These are phyloP conservation scores for Starmerella potacharoeniae DNA, from an alignment of 805 yeast species.

Conservation along the genomic window DNA sequence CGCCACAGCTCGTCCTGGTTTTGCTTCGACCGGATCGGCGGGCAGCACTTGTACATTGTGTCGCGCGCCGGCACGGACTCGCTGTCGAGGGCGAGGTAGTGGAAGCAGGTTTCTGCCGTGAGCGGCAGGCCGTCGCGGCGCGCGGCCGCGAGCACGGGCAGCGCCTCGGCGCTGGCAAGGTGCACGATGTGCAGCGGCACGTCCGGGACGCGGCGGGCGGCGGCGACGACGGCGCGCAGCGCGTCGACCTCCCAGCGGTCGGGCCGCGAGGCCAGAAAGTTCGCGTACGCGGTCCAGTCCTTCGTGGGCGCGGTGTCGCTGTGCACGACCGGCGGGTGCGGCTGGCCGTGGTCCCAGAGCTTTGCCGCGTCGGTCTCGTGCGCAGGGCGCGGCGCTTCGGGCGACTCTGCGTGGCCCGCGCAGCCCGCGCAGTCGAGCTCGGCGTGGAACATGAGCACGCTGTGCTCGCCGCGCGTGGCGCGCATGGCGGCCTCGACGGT, in stretches of 20 bases:
- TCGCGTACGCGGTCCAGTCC: slow-evolving; percentile 40
- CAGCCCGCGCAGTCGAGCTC: slow-evolving; percentile 47
- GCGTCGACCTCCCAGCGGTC: slow-evolving; percentile 81
- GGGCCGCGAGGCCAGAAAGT: slow-evolving; percentile 81
- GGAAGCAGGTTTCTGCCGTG: slow-evolving; percentile 90
- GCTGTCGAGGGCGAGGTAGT: slow-evolving; percentile 65
- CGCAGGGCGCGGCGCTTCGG: no score
- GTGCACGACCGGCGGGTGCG: slow-evolving; percentile 11
- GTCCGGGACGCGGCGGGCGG: slow-evolving; percentile 37
- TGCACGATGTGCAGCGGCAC: slow-evolving; percentile 72
- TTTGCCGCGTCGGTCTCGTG: background rate
- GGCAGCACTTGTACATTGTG: slow-evolving; percentile 89
- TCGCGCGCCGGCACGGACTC: slow-evolving; percentile 65
- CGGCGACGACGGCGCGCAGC: slow-evolving; percentile 53
- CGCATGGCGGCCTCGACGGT: slow-evolving; percentile 60
- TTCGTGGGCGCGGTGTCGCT: background rate
- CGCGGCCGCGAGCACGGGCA: slow-evolving; percentile 61
- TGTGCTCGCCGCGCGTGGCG: slow-evolving; percentile 46
- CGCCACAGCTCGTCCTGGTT: slow-evolving; percentile 69
- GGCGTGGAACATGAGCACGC: slow-evolving; percentile 87
- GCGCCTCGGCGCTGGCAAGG: slow-evolving; percentile 70
- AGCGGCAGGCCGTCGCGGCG: slow-evolving; percentile 35
- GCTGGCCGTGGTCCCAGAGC: background rate
- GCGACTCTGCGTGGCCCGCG: background rate
- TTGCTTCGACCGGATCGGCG: slow-evolving; percentile 71